phyloP scores from a whole-genome alignment of 768 basidiomycete genomes.

The Leccinum sublutescens region DNA sequence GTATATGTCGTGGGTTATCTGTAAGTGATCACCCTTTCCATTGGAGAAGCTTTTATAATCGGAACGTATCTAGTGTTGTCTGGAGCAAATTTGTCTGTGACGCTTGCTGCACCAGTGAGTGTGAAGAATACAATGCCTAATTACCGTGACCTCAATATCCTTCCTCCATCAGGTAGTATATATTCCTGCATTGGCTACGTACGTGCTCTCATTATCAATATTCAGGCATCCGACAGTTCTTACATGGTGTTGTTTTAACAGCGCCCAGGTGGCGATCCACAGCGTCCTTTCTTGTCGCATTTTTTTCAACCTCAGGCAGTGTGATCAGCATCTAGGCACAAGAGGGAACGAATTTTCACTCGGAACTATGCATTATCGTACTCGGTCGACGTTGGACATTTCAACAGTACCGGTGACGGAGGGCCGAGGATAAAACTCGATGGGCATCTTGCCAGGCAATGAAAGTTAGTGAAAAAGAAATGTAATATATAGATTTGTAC shows the following conservation, averaged over 20 bases:
- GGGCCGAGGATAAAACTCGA: neutral
- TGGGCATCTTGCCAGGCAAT: neutral
- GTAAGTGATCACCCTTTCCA: constrained; percentile 3
- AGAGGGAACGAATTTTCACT: neutral
- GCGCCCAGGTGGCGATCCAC: constrained; percentile 30
- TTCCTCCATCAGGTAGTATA: constrained; percentile 12
- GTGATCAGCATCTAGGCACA: constrained; percentile 2
- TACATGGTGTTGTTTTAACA: constrained; percentile 8
- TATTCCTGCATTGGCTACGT: constrained; percentile 22
- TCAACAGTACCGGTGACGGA: neutral
- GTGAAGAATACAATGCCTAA: too few species aligned
- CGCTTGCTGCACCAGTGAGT: constrained; percentile 22
- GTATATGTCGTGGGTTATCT: constrained; percentile 25
- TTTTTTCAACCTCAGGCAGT: constrained; percentile 27
- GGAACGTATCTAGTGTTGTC: constrained; percentile 13
- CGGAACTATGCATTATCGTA: constrained; percentile 2
- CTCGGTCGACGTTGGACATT: neutral
- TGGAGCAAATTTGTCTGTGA: constrained; percentile 13
- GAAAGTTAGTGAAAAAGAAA: neutral
- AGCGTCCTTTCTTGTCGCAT: constrained; percentile 27
- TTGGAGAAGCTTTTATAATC: neutral
- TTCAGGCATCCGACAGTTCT: neutral
- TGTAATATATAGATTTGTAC: constrained; percentile 43
- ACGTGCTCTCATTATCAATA: constrained; percentile 4
- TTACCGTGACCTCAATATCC: neutral